These are phyloP conservation scores for Ustilago curta DNA, from an alignment of 1,284 basidiomycete genomes.

Conservation along the genomic window DNA sequence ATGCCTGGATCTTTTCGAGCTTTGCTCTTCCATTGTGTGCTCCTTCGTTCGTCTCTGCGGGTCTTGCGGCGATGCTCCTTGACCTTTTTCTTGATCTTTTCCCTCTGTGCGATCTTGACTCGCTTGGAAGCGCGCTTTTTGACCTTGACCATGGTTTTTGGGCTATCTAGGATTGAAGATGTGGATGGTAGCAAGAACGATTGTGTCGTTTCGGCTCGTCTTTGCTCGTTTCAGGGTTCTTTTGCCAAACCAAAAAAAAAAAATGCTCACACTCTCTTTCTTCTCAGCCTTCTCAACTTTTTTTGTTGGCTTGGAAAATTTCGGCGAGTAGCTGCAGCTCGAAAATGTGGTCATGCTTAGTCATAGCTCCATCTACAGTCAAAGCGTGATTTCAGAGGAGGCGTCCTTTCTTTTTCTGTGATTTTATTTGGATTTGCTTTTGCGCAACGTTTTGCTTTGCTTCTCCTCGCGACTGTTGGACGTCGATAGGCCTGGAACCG, in stretches of 20 bases:
- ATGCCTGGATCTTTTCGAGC: constrained; percentile 91
- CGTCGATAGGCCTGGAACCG: no score
- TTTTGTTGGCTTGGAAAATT: constrained; percentile 24
- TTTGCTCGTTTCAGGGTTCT: constrained; percentile 11
- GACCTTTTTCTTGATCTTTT: constrained; percentile 67
- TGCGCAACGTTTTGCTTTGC: constrained; percentile 1
- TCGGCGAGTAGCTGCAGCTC: background rate
- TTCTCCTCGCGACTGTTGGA: no score
- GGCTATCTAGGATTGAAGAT: background rate
- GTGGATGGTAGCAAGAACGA: background rate
- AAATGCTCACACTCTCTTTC: no score
- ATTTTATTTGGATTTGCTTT: background rate
- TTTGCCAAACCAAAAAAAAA: constrained; percentile 8
- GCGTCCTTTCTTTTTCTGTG: constrained; percentile 13
- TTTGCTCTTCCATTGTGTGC: constrained; percentile 79
- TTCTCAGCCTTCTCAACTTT: constrained; percentile 14
- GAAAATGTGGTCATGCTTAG: constrained; percentile 25
- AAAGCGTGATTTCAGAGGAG: no score
- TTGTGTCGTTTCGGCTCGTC: background rate
- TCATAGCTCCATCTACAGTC: constrained; percentile 9
- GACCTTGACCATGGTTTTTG: constrained; percentile 53
- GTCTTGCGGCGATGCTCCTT: constrained; percentile 66
- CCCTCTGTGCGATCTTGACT: constrained; percentile 61
- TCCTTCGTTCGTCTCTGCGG: constrained; percentile 81
- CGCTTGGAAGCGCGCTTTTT: constrained; percentile 65